Conservation (phyloP, 2,329 filamentous ascomycete species). For the Atkinsonella hypoxylon region DNA sequence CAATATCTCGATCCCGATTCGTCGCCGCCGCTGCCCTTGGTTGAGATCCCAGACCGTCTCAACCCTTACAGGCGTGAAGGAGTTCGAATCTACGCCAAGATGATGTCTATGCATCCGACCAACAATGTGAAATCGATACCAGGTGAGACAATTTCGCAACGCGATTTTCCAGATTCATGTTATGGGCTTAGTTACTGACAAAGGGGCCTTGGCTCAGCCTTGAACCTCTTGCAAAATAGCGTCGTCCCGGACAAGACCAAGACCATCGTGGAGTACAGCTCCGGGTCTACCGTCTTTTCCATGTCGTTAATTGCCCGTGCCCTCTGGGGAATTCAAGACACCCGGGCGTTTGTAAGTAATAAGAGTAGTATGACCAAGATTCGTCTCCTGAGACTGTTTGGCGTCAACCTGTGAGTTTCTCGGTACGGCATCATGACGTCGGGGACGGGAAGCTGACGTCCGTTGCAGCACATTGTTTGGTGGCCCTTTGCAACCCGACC, state of each 20-base stretch:
- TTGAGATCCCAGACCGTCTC: conserved; percentile 43
- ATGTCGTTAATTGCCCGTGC: conserved; percentile 29
- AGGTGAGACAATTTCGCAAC: conserved; percentile 1
- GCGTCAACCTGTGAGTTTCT: conserved; percentile 17
- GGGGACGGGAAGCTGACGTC: conserved; percentile 6
- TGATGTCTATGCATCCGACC: conserved; percentile 50
- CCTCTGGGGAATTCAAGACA: conserved; percentile 26
- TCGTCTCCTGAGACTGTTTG: conserved; percentile 23
- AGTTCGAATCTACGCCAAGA: conserved; percentile 51
- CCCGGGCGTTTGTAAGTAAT: conserved; percentile 36
- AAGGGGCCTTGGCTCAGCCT: conserved; percentile 10
- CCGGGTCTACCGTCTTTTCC: conserved; percentile 49
- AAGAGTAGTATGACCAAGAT: conserved; percentile 22
- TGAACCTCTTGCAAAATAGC: conserved; percentile 35
- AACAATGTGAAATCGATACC: conserved; percentile 54
- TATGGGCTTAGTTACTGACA: not conserved
- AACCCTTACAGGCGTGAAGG: conserved; percentile 46
- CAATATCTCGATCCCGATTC: conserved; percentile 48
- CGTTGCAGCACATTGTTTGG: conserved; percentile 18
- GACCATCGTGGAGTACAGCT: conserved; percentile 47
- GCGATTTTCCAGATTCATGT: not conserved
- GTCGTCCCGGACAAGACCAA: conserved; percentile 33
- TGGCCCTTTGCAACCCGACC: conserved; percentile 22
- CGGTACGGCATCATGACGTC: not conserved
- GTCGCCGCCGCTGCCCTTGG: conserved; percentile 43